phyloP scores from a whole-genome alignment of 164 flowering plant species.

The Magnolia changhungtana region DNA sequence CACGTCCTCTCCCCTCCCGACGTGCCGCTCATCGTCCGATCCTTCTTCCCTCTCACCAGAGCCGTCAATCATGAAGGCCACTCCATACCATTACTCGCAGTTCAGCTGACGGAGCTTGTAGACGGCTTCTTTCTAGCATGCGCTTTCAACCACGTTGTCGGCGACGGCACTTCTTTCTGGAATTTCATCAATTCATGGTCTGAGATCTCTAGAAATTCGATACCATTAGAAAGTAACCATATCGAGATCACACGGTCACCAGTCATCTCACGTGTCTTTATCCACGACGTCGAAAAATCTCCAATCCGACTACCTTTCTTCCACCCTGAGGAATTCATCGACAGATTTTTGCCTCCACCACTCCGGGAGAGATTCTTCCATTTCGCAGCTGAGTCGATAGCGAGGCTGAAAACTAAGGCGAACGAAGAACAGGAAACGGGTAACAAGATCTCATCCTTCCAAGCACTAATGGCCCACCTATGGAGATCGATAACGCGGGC shows the following conservation, averaged over 20 bases:
- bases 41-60: slow-evolving; percentile 43
- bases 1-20: slow-evolving; percentile 40
- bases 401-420: slow-evolving; percentile 9
- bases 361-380: slow-evolving; percentile 16
- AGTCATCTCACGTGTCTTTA: neutral
- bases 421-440: slow-evolving; percentile 27
- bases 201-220: slow-evolving; percentile 36
- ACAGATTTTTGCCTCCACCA: slow-evolving; percentile 1
- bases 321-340: slow-evolving; percentile 12
- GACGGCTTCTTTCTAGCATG: slow-evolving; percentile 21
- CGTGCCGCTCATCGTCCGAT: slow-evolving; percentile 41
- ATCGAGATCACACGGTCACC: neutral
- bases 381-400: slow-evolving; percentile 5
- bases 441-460: slow-evolving; percentile 15
- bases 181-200: slow-evolving; percentile 22
- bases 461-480: slow-evolving; percentile 5
- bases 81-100: slow-evolving; percentile 32
- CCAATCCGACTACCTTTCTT: slow-evolving; percentile 4
- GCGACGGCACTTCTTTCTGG: slow-evolving; percentile 23
- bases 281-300: neutral
- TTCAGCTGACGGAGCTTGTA: slow-evolving; percentile 31
- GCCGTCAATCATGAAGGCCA: slow-evolving; percentile 57
- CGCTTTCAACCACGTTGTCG: slow-evolving; percentile 17
- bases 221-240: slow-evolving; percentile 27
- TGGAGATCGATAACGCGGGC: slow-evolving; percentile 14